Evolutionary conservation across 140 eudicot genomes (phyloP), one percentile per base, ranked within the genome.

Genomic region (Flaveria floridana): DNA sequence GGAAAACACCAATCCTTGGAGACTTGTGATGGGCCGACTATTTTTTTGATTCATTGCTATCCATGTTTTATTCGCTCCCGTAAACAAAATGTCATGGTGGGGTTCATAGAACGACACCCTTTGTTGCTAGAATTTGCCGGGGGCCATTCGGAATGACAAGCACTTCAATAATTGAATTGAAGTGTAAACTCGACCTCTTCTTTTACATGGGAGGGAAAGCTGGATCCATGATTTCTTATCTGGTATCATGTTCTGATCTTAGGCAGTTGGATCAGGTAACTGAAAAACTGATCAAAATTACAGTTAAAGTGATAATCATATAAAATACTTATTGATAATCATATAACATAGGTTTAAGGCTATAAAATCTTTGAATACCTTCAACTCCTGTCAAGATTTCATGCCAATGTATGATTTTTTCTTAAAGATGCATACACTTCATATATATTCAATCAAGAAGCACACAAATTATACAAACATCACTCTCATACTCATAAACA

Each of bases 141-240:
- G 46, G 47, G 12, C 77, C 73, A 78, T 66, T 48, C 20, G 56
- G 66, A 30, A 50, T 21, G 78, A 71, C 78, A 5, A 71, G n/a
- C 72, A 53, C 48, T 63, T 30, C 67, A 78, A 50, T 78, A 39
- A 67, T 67, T 15, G 14, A 39, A 67, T 67, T 15, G 14, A 76
- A 51, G 67, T 8, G 74, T 75, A 75, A 65, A 50, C 28, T 0
- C 11, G 6, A 50, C 44, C 66, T 50, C 53, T 37, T 73, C 18
- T 12, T 76, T 52, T 52, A 20, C 41, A 0, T 34, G 1, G 74
- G 34, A 11, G 14, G 8, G 21, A 65, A 55, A 18, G 66, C 15
- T 13, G 11, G 13, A 44, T 44, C 14, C 25, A 66, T 7, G 18
- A 41, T 53, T 26, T 56, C 20, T 4, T 4, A 6, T 53, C 10